Evolutionary conservation across 2,329 filamentous ascomycete species (phyloP).

Genomic region (Lithohypha guttulata): DNA sequence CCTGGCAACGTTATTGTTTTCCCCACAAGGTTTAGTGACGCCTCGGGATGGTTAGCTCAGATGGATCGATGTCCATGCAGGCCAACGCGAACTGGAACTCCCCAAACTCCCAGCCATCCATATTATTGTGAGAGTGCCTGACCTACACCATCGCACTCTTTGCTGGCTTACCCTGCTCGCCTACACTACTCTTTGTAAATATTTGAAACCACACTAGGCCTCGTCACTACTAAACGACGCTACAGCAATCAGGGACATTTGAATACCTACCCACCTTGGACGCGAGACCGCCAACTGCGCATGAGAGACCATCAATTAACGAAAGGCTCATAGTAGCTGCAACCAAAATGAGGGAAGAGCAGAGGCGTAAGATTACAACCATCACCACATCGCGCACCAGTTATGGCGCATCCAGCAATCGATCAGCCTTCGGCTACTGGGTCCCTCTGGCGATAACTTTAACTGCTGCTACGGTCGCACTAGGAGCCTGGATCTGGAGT

Average conservation of each 20-base stretch:
- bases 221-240: too few relatives aligned
- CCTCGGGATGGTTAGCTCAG: constrained; percentile 1
- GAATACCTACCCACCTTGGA: too few relatives aligned
- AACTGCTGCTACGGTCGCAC: constrained; percentile 72
- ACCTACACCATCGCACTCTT: too few relatives aligned
- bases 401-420: constrained; percentile 32
- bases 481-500: constrained; percentile 90
- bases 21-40: background rate
- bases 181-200: too few relatives aligned
- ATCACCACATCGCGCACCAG: constrained; percentile 18
- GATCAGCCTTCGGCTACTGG: constrained; percentile 57
- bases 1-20: background rate
- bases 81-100: too few relatives aligned
- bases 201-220: too few relatives aligned
- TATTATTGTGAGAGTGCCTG: background rate
- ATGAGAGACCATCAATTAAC: background rate
- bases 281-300: background rate
- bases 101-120: constrained; percentile 8
- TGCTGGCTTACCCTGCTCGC: too few relatives aligned
- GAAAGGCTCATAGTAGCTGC: constrained; percentile 3
- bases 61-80: too few relatives aligned
- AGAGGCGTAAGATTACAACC: constrained; percentile 3
- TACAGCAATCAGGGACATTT: too few relatives aligned
- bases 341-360: constrained; percentile 1
- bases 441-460: constrained; percentile 78